These are phyloP conservation scores for Pseudomonodictys pantanalensis DNA, from an alignment of 495 filamentous ascomycete species.

Conservation along the genomic window DNA sequence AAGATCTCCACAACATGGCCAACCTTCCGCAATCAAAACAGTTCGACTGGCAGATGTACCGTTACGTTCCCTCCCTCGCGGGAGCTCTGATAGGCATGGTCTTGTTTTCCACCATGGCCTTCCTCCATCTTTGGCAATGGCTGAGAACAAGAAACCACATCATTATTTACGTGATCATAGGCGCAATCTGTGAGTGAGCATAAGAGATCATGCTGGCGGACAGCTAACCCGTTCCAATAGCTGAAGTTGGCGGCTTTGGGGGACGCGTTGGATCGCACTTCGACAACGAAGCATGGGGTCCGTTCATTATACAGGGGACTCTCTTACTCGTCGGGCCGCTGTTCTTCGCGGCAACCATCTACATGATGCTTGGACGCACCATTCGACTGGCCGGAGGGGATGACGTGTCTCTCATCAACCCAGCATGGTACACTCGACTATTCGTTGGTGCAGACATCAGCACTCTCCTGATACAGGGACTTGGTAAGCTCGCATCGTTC, in stretches of 20 bases:
- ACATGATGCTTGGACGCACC: constrained; percentile 43
- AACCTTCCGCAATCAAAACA: not conserved
- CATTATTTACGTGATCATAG: constrained; percentile 16
- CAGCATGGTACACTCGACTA: constrained; percentile 36
- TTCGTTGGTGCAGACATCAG: constrained; percentile 38
- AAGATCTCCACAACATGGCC: constrained; percentile 2
- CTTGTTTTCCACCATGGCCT: constrained; percentile 11
- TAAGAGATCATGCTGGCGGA: not conserved
- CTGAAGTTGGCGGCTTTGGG: constrained; percentile 26
- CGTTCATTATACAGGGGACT: constrained; percentile 38
- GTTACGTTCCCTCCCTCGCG: constrained; percentile 15
- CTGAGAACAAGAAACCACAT: constrained; percentile 7
- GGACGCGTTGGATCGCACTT: constrained; percentile 19
- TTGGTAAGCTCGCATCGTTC: constrained; percentile 15
- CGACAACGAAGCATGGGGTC: constrained; percentile 22
- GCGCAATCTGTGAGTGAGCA: constrained; percentile 9
- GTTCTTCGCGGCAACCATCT: constrained; percentile 40
- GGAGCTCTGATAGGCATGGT: constrained; percentile 11
- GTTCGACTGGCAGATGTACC: constrained; percentile 23
- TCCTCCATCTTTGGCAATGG: constrained; percentile 18
- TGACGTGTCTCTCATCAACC: constrained; percentile 34
- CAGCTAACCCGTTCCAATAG: constrained; percentile 5
- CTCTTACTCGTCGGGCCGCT: constrained; percentile 38
- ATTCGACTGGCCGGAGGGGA: constrained; percentile 30
- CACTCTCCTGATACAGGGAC: constrained; percentile 33